Base-by-base conservation (phyloP, 164 flowering plant species). In the Magnolia changhungtana region DNA sequence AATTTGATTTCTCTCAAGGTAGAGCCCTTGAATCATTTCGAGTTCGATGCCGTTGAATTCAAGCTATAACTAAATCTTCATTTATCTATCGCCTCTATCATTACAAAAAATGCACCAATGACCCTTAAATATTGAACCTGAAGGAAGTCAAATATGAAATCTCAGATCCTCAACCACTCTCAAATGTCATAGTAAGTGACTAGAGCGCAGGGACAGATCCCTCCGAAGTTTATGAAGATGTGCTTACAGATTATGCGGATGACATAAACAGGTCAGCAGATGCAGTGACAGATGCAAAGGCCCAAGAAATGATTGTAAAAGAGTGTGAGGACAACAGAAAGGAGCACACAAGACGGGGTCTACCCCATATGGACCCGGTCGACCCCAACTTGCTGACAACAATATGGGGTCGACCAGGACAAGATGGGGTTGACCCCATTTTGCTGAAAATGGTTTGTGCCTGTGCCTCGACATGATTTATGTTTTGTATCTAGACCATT, bases 251-350 rank as follows among this genome's bases (percentile, higher is more conserved):
- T 85, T 85, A 81, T 78, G 80, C 83, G 76, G 92, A 88, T 87
- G 88, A 85, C 78, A 83, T 77, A 63, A 55, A 83, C 87, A 89
- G 86, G 88, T 85, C 75, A 78, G 92, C 87, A 73, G 88, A 78
- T 79, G 74, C 45, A n/a, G 27, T 76, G 74, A 78, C 59, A 61
- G 77, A 76, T 76, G 21, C 74, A 24, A 77, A 81, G 76, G 52
- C 75, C 20, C 50, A 31, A 55, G 72, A 82, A 78, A 84, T 80
- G 82, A 81, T 77, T 79, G 81, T 75, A 59, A 84, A 84, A 75
- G 84, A 73, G 69, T 85, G 67, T 55, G 81, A 71, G 72, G 87
- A 85, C 55, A 83, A 78, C 4, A 21, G 76, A 73, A 87, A 84
- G 71, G 84, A 82, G 69, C 63, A 69, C 72, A 82, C 83, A 61